phyloP scores from a whole-genome alignment of 176 grass and related monocot species.

The Sorghum bicolor region DNA sequence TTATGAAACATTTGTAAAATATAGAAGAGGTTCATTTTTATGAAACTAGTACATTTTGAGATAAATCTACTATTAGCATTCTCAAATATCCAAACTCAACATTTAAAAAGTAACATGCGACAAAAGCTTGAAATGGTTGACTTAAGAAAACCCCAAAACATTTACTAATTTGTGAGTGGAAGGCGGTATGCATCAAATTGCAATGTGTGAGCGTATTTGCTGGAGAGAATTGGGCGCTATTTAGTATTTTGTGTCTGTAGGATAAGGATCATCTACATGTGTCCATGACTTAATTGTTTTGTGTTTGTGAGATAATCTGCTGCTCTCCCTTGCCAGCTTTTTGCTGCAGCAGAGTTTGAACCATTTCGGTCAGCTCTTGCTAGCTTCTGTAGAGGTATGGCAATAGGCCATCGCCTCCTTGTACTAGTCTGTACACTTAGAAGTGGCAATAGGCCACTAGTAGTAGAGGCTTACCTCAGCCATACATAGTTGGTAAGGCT shows the following conservation, averaged over 20 bases:
- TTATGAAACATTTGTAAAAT: neutral
- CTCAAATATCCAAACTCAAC: neutral
- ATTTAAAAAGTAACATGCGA: neutral
- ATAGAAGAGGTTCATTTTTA: neutral
- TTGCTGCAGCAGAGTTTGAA: too few relatives aligned
- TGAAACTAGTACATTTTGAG: neutral
- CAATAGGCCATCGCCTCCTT: too few relatives aligned
- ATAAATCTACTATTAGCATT: neutral
- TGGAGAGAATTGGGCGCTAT: neutral
- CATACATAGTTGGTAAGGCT: too few relatives aligned
- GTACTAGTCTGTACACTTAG: too few relatives aligned
- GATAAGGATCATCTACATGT: conserved; percentile 13
- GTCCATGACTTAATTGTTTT: neutral
- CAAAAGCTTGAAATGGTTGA: neutral
- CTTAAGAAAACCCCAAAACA: neutral
- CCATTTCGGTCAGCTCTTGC: too few relatives aligned
- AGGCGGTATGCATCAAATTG: neutral
- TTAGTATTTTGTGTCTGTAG: neutral
- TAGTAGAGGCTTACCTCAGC: too few relatives aligned
- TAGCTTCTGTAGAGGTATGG: too few relatives aligned
- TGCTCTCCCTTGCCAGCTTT: too few relatives aligned
- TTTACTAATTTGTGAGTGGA: neutral
- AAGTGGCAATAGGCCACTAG: too few relatives aligned
- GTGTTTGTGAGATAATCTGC: neutral
- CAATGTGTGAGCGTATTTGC: conserved; percentile 1